phyloP scores from a whole-genome alignment of 495 filamentous ascomycete genomes.

The Annulohypoxylon maeteangense region DNA sequence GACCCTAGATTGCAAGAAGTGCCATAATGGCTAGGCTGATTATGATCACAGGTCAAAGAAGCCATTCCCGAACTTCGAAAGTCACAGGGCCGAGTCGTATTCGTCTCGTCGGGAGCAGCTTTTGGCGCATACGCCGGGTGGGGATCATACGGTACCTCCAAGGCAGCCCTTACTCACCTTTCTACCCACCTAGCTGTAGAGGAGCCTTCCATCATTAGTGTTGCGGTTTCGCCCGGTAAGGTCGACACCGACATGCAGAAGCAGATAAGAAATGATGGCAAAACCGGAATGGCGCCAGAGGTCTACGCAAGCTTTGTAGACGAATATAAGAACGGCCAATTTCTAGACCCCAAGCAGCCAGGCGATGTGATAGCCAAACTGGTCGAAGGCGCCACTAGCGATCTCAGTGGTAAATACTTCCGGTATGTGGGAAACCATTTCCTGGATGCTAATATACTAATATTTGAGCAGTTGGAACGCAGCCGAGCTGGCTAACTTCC shows the following conservation, averaged over 20 bases:
- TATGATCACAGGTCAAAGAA: constrained; percentile 69
- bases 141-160: constrained; percentile 83
- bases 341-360: constrained; percentile 85
- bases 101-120: constrained; percentile 82
- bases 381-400: constrained; percentile 64
- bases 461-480: constrained; percentile 72
- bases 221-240: constrained; percentile 82
- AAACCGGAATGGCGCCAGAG: constrained; percentile 68
- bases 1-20: background rate
- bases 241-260: constrained; percentile 96
- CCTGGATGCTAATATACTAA: constrained; percentile 52
- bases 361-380: constrained; percentile 87
- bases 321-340: constrained; percentile 71
- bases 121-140: constrained; percentile 74
- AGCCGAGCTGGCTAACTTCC: constrained; percentile 71
- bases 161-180: constrained; percentile 90
- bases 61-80: constrained; percentile 77
- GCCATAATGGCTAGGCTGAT: constrained; percentile 22
- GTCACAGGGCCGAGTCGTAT: constrained; percentile 74
- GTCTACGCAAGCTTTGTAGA: constrained; percentile 74
- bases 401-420: constrained; percentile 79
- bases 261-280: constrained; percentile 78
- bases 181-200: constrained; percentile 77
- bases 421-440: constrained; percentile 57
- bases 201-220: constrained; percentile 77